Conservation (phyloP, 352 stramenopile species). For the Plasmopara viticola region DNA sequence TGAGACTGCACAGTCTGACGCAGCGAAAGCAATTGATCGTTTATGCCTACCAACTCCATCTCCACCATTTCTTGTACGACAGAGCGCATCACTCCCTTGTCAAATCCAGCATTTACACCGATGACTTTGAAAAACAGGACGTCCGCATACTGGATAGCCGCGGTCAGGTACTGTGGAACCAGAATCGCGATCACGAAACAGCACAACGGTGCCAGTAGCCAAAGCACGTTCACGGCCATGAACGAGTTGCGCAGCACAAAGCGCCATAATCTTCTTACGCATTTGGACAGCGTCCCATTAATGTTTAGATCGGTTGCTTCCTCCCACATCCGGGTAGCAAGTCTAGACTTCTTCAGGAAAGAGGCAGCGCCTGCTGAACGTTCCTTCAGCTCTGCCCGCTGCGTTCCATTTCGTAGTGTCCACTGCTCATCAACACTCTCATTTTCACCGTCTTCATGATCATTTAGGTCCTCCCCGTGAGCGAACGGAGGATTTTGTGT, state of each 20-base stretch:
- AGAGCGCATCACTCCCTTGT: conserved; percentile 52
- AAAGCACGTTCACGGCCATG: conserved; percentile 68
- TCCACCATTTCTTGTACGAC: conserved; percentile 69
- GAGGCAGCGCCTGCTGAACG: conserved; percentile 28
- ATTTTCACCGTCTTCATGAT: conserved; percentile 19
- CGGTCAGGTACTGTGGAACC: conserved; percentile 63
- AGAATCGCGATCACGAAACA: conserved; percentile 69
- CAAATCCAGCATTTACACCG: conserved; percentile 25
- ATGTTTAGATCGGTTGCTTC: conserved; percentile 13
- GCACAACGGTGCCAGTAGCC: conserved; percentile 58
- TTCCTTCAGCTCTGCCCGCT: conserved; percentile 26
- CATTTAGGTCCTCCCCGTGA: conserved; percentile 23
- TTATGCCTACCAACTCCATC: conserved; percentile 52
- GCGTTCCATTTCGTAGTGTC: conserved; percentile 9
- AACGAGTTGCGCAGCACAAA: conserved; percentile 60
- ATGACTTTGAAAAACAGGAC: conserved; percentile 42
- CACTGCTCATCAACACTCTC: conserved; percentile 23
- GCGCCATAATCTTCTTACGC: conserved; percentile 37
- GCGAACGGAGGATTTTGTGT: conserved; percentile 15
- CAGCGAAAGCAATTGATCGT: conserved; percentile 41
- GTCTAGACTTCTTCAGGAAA: conserved; percentile 17
- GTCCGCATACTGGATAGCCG: conserved; percentile 63
- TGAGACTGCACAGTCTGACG: conserved; percentile 47
- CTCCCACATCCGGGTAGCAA: conserved; percentile 5
- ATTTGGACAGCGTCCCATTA: conserved; percentile 24